A percentile compares a stretch with the other conserved stretches of the same genome.
phyloP scores from a whole-genome alignment of 768 basidiomycete genomes.

The Fibroporia radiculosa region DNA sequence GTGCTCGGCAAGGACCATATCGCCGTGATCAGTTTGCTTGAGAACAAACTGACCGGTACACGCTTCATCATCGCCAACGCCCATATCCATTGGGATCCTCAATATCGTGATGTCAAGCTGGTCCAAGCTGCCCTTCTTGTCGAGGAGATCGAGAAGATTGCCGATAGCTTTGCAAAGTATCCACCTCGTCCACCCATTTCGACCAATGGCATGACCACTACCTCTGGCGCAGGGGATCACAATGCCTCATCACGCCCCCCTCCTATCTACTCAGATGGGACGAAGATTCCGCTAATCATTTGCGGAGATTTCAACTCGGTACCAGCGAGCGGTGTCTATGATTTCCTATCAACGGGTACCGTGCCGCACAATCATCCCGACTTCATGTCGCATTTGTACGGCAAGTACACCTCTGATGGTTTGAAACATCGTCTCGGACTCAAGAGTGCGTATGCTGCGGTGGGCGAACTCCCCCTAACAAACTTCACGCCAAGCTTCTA shows the following conservation, averaged over 20 bases:
- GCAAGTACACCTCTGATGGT: slow-evolving; percentile 87
- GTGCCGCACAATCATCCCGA: slow-evolving; percentile 75
- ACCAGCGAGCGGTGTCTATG: slow-evolving; percentile 83
- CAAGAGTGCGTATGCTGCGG: slow-evolving; percentile 74
- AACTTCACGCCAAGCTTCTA: slow-evolving; percentile 87
- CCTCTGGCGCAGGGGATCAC: slow-evolving; percentile 23
- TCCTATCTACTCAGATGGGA: slow-evolving; percentile 73
- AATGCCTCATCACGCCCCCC: slow-evolving; percentile 37
- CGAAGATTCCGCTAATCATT: slow-evolving; percentile 84
- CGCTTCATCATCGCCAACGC: slow-evolving; percentile 85
- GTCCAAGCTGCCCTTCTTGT: slow-evolving; percentile 90
- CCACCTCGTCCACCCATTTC: slow-evolving; percentile 44
- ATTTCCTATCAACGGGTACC: slow-evolving; percentile 72
- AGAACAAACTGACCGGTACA: slow-evolving; percentile 80
- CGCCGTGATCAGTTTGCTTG: slow-evolving; percentile 79
- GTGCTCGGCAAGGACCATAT: slow-evolving; percentile 94
- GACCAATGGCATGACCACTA: slow-evolving; percentile 19
- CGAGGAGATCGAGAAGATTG: slow-evolving; percentile 90
- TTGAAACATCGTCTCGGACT: slow-evolving; percentile 71
- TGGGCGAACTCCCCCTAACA: slow-evolving; percentile 65
- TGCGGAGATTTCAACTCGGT: slow-evolving; percentile 96
- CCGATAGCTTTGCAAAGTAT: slow-evolving; percentile 74
- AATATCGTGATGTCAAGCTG: slow-evolving; percentile 92
- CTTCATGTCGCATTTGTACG: slow-evolving; percentile 88
- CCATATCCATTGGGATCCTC: slow-evolving; percentile 91